These are phyloP conservation scores for Gastrodia elata DNA, from an alignment of 106 monocot genomes.

Conservation along the genomic window DNA sequence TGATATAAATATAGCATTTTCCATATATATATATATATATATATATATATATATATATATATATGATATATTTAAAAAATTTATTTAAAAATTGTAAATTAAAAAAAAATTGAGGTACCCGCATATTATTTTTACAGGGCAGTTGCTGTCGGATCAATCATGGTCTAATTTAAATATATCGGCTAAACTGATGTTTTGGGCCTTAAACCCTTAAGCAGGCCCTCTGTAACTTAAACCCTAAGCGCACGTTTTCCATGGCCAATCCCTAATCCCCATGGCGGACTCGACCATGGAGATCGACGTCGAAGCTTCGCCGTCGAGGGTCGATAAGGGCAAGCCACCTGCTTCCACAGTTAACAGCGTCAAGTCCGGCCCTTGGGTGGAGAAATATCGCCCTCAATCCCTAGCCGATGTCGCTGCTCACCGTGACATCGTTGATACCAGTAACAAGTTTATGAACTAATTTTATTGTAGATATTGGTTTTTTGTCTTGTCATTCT, in stretches of 20 bases:
- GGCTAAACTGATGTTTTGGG: too few species aligned
- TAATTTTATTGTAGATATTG: background rate
- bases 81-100: too few species aligned
- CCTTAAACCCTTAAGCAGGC: too few species aligned
- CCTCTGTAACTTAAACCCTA: too few species aligned
- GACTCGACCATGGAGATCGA: conserved; percentile 82
- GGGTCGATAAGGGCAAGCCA: conserved; percentile 35
- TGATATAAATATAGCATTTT: too few species aligned
- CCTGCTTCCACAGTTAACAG: conserved; percentile 8
- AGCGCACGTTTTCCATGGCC: background rate
- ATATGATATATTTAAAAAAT: too few species aligned
- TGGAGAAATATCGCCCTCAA: conserved; percentile 96
- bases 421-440: conserved; percentile 96
- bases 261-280: conserved; percentile 16
- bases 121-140: too few species aligned
- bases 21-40: too few species aligned
- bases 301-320: conserved; percentile 18
- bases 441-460: conserved; percentile 35
- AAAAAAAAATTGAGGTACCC: too few species aligned
- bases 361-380: conserved; percentile 80
- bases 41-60: too few species aligned
- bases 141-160: too few species aligned
- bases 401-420: conserved; percentile 97
- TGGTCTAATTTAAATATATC: too few species aligned
- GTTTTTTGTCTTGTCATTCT: background rate